Evolutionary conservation across 768 basidiomycete species (phyloP).

Genomic region (Kwoniella mangroviensis): DNA sequence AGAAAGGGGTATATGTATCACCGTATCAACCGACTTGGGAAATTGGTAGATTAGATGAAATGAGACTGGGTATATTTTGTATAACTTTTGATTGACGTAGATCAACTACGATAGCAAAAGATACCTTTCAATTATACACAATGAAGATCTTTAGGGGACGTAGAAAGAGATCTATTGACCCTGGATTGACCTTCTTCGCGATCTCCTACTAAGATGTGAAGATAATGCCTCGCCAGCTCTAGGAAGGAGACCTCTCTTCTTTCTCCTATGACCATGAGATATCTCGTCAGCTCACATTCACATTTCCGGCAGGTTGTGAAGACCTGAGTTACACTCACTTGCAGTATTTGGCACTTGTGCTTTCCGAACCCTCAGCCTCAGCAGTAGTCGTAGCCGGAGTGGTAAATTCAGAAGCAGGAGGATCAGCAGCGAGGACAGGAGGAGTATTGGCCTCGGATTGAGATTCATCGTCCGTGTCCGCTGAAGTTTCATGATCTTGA

Average conservation of each 20-base stretch:
- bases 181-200: slow-evolving; percentile 2
- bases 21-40: too few relatives aligned
- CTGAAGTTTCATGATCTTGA: not conserved
- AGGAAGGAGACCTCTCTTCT: slow-evolving; percentile 17
- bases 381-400: not conserved
- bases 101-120: too few relatives aligned
- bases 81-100: too few relatives aligned
- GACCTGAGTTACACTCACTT: slow-evolving; percentile 9
- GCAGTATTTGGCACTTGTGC: slow-evolving; percentile 7
- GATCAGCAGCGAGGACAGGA: not conserved
- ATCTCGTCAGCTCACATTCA: not conserved
- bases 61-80: too few relatives aligned
- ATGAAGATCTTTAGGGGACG: too few relatives aligned
- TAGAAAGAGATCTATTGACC: not conserved
- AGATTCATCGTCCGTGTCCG: not conserved
- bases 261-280: not conserved
- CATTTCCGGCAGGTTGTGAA: not conserved
- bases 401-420: not conserved
- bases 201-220: slow-evolving; percentile 9
- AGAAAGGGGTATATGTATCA: too few relatives aligned
- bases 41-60: too few relatives aligned
- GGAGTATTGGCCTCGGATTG: not conserved
- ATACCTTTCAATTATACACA: too few relatives aligned
- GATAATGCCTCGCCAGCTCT: slow-evolving; percentile 3
- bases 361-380: not conserved